phyloP scores from a whole-genome alignment of 345 rosid species.

The Pugionium dolabratum region DNA sequence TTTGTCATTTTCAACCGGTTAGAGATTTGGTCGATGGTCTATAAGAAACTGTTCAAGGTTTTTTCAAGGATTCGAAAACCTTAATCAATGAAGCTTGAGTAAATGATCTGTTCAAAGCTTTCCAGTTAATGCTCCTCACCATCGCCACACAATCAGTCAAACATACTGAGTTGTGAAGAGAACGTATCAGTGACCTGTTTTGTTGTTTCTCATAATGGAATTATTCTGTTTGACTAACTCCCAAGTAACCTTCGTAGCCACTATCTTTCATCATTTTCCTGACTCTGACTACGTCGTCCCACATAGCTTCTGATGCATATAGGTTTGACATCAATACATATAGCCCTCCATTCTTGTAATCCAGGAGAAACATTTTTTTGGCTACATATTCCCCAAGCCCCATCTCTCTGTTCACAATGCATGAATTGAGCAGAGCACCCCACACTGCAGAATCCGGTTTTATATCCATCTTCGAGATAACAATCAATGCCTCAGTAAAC shows the following conservation, averaged over 20 bases:
- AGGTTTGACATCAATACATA: constrained; percentile 88
- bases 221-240: constrained; percentile 51
- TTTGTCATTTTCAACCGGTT: constrained; percentile 56
- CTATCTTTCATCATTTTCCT: constrained; percentile 70
- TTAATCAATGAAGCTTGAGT: constrained; percentile 14
- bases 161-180: not conserved
- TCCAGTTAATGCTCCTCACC: not conserved
- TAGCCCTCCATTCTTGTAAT: constrained; percentile 65
- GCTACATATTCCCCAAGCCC: constrained; percentile 78
- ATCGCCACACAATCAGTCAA: not conserved
- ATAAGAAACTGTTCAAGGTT: not conserved
- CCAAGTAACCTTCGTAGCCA: constrained; percentile 76
- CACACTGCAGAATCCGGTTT: constrained; percentile 78
- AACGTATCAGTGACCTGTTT: not conserved
- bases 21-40: constrained; percentile 50
- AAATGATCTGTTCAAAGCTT: not conserved
- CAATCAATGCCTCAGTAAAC: constrained; percentile 59
- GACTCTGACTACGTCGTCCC: constrained; percentile 72
- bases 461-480: constrained; percentile 49
- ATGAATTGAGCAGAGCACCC: constrained; percentile 76
- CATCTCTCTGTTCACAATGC: constrained; percentile 63
- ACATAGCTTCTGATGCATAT: constrained; percentile 68
- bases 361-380: constrained; percentile 66
- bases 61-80: not conserved
- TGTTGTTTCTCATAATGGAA: not conserved